Evolutionary conservation across 768 basidiomycete genomes (phyloP).

Genomic region (Auricularia heimuer): DNA sequence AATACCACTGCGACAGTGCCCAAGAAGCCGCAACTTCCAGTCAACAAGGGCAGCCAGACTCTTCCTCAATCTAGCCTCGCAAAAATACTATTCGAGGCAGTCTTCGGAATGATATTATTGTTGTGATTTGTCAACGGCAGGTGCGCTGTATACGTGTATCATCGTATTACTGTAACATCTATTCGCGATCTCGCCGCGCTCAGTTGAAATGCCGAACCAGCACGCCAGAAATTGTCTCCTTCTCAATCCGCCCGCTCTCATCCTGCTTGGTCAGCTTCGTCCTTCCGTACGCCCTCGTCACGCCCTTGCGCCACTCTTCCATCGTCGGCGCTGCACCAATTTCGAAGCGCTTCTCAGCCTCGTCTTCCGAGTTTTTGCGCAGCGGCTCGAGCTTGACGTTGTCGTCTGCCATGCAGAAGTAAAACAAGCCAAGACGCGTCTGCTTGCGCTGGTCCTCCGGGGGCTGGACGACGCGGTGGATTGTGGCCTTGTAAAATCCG

Average conservation of each 20-base stretch:
- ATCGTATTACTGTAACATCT: too few relatives aligned
- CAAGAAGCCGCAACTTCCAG: too few relatives aligned
- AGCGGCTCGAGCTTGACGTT: conserved; percentile 21
- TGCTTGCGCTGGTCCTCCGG: conserved; percentile 25
- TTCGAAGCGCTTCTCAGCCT: conserved; percentile 19
- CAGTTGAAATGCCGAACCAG: conserved; percentile 26
- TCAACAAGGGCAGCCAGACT: too few relatives aligned
- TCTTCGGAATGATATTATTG: too few relatives aligned
- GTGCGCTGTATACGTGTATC: too few relatives aligned
- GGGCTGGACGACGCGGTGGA: conserved; percentile 30
- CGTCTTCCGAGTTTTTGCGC: conserved; percentile 24
- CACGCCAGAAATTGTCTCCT: conserved; percentile 24
- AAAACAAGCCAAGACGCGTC: conserved; percentile 25
- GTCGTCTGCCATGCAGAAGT: conserved; percentile 26
- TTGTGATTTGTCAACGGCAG: too few relatives aligned
- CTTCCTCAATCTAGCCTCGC: too few relatives aligned
- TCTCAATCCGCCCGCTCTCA: conserved; percentile 21
- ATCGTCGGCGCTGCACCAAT: conserved; percentile 25
- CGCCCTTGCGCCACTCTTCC: conserved; percentile 24
- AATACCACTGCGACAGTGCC: too few relatives aligned
- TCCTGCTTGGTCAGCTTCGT: conserved; percentile 20
- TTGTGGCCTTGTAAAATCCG: conserved; percentile 27
- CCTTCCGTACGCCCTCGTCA: conserved; percentile 23
- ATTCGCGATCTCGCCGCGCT: background rate
- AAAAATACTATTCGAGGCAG: too few relatives aligned